Evolutionary conservation across 345 rosid species (phyloP).

Genomic region (Eucalyptus marginata): DNA sequence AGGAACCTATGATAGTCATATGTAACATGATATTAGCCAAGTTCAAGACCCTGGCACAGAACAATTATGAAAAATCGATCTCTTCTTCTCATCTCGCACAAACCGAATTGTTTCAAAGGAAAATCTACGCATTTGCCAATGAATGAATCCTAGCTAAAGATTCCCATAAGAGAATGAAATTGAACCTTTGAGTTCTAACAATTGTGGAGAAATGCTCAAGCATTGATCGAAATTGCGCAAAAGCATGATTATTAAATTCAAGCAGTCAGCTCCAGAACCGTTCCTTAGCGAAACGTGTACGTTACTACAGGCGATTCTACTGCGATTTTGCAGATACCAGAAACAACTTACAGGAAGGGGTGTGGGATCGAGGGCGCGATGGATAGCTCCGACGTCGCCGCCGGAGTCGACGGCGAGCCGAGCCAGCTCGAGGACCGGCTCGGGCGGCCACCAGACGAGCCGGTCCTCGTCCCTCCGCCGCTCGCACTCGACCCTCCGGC

Average conservation of each 20-base stretch:
- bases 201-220: not conserved
- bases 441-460: slow-evolving; percentile 92
- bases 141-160: not conserved
- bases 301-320: fast-evolving
- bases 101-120: not conserved
- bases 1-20: slow-evolving; percentile 38
- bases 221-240: not conserved
- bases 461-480: slow-evolving; percentile 22
- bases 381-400: slow-evolving; percentile 61
- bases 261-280: not conserved
- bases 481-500: not conserved
- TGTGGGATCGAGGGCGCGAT: slow-evolving; percentile 61
- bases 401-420: slow-evolving; percentile 86
- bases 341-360: slow-evolving; percentile 35
- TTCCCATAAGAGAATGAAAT: not conserved
- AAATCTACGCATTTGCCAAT: not conserved
- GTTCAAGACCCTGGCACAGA: not conserved
- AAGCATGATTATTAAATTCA: not conserved
- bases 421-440: slow-evolving; percentile 72
- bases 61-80: not conserved
- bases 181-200: not conserved
- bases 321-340: not conserved
- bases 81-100: not conserved
- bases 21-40: not conserved
- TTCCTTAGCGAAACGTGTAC: not conserved